Evolutionary conservation across 202 grass and related monocot genomes (phyloP), one percentile per base, ranked within the genome.

Genomic region (Dendrocalamus latiflorus): DNA sequence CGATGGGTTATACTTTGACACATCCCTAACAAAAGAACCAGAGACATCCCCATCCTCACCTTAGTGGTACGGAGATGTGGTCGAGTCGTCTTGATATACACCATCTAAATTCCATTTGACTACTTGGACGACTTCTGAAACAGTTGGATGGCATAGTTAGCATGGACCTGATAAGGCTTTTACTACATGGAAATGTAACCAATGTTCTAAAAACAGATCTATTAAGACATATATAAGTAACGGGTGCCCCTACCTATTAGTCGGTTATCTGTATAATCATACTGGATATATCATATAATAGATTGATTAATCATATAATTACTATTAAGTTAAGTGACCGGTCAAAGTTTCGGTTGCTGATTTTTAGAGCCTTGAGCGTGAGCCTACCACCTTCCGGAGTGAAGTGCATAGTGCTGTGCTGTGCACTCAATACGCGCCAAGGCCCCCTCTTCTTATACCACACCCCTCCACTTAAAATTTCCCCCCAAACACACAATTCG

Each of bases 101-200:
- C 4, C 6, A 13, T 67, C 12, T 47, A 58, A 58, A 58, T 25
- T 25, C 11, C 22, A 58, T 13, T 2, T 58, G 56, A 26, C 55
- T 24, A 25, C 9, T 58, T 58, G 4, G 55, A 13, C 10, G 21
- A 58, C 55, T 13, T 25, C 1, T 25, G 55, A 25, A 58, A 58
- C 56, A 13, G 21, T 26, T 8, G 2, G 6, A 8, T 53, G 50
- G 6, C 17, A 53, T 53, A 2, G 79, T 82, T 57, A 49, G n/a
- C 59, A 53, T 61, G 70, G 76, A 22, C 76, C 61, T 71, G 55
- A 81, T 70, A 69, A 77, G 77, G 76, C 74, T 87, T 90, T 87
- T 75, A 34, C 42, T 48, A 16, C 50, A 36, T 18, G 71, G 59
- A 83, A 43, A 3, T 36, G 34, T 36, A 5, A 6, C 34, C 3